Base-by-base conservation (phyloP, 2,329 filamentous ascomycete genomes). In the Fusarium palustre region DNA sequence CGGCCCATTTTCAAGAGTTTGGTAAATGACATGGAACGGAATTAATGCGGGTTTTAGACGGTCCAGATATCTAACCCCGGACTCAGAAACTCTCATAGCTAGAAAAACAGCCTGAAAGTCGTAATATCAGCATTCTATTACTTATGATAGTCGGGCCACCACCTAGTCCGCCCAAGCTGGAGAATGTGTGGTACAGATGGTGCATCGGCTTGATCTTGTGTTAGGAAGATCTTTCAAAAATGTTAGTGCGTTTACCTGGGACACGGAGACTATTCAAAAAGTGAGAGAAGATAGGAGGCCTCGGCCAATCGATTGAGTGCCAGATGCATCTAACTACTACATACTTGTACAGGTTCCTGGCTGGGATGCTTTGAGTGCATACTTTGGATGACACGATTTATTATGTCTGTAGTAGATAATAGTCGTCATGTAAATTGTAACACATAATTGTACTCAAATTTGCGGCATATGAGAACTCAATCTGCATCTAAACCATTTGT, bases 71-170 rank as follows among this genome's bases (percentile, higher is more conserved):
- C 1, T 8, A 20, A n/a, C 7, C 2, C 3, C 36, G 36, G 11
- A 39, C 36, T 8, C 36, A 39, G 3, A 39, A 39, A 0, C 36
- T 39, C 2, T 20, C 36, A 0, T 39, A n/a, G 36, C 7, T 39
- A 0, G n/a, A n/a, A 20, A 6, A 12, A 0, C n/a, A 22, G 11
- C 22, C 36, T 0, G 4, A 13, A 5, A 13, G 7, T 11, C n/a
- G 36, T 1, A 13, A 39, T 4, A 39, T 39, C 7, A n/a, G 36
- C 11, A 39, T 39, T 22, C 3, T 39, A 7, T 39, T 39, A 1
- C 36, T 39, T 4, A n/a, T 12, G 4, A 6, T 39, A 4, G n/a
- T 39, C 6, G 36, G 12, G n/a, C n/a, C 36, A 39, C 36, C 36
- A 13, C 36, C 36, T 0, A 20, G 22, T 20, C n/a, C 36, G 0